Evolutionary conservation across 164 flowering plant species (phyloP), one percentile per base, ranked within the genome.

Genomic region (Vitis rupestris): DNA sequence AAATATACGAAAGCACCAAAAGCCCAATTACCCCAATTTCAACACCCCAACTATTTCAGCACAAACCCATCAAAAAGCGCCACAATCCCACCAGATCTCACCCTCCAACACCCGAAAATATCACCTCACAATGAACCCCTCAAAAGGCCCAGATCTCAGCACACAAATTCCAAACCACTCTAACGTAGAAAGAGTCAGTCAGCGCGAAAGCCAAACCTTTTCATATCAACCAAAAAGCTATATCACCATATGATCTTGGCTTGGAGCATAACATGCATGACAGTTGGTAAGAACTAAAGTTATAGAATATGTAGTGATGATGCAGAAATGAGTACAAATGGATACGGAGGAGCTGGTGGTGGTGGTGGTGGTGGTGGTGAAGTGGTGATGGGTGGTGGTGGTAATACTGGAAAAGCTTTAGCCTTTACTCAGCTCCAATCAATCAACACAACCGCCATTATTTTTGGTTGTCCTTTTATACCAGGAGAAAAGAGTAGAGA

Each of bases 401-500:
- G 44, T 37, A 6, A 0, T 37, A 37, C 44, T 37, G 44, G 44
- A 37, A 37, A 37, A 37, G 44, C 44, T 37, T 37, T 37, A 37
- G 44, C 44, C 44, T 6, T 37, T 37, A 50, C 65, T 66, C 52
- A 30, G 68, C 66, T 65, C 68, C 75, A 78, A 75, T 78, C 79
- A 81, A 78, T 81, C 72, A 72, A 74, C 67, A 70, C 75, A 77
- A 77, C 81, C 72, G 67, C 78, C 75, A 78, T 75, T 70, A 69
- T 61, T 67, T 78, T 70, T 62, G 4, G 49, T 54, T 67, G 64
- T 59, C 63, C 27, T 53, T 73, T 67, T 73, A 74, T 67, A 67
- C 65, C 53, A 37, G 47, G 51, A 10, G 50, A 60, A 61, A 56
- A 14, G 64, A 55, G 57, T 2, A 47, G 16, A 67, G 62, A 19